A percentile compares a stretch with the other conserved stretches of the same genome.
Evolutionary conservation across 2,329 filamentous ascomycete genomes (phyloP).

Genomic region (Diaporthe helianthi): DNA sequence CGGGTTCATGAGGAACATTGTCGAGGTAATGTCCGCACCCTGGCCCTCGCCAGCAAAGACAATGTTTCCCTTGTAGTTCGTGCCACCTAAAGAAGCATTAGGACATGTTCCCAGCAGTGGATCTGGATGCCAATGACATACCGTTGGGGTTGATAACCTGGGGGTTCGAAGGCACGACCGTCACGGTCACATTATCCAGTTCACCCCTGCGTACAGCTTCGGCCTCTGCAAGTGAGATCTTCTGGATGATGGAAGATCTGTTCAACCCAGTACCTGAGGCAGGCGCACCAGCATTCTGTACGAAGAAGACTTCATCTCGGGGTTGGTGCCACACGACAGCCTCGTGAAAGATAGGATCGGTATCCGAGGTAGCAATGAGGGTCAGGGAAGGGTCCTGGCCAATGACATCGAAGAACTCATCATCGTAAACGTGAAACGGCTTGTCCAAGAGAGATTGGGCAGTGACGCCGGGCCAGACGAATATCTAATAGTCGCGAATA

Average conservation of each 20-base stretch:
- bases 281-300: slow-evolving; percentile 56
- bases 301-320: slow-evolving; percentile 62
- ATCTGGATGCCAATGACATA: neutral
- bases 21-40: slow-evolving; percentile 49
- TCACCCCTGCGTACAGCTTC: slow-evolving; percentile 46
- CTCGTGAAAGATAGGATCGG: slow-evolving; percentile 61
- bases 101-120: neutral
- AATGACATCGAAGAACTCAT: slow-evolving; percentile 58
- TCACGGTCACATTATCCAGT: slow-evolving; percentile 51
- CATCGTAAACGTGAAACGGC: slow-evolving; percentile 57
- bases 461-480: slow-evolving; percentile 52
- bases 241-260: slow-evolving; percentile 58
- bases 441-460: slow-evolving; percentile 46
- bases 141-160: slow-evolving; percentile 59
- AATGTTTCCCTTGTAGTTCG: slow-evolving; percentile 57
- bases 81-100: slow-evolving; percentile 40
- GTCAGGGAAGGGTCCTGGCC: slow-evolving; percentile 57
- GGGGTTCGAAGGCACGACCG: slow-evolving; percentile 50
- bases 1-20: slow-evolving; percentile 53
- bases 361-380: slow-evolving; percentile 52
- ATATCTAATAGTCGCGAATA: slow-evolving; percentile 41
- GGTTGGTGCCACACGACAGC: slow-evolving; percentile 59
- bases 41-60: slow-evolving; percentile 59
- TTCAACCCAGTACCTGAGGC: slow-evolving; percentile 57
- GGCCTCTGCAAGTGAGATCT: slow-evolving; percentile 55